These are phyloP conservation scores for Nyctanthes arbortristis DNA, from an alignment of 257 asterid genomes.

Conservation along the genomic window DNA sequence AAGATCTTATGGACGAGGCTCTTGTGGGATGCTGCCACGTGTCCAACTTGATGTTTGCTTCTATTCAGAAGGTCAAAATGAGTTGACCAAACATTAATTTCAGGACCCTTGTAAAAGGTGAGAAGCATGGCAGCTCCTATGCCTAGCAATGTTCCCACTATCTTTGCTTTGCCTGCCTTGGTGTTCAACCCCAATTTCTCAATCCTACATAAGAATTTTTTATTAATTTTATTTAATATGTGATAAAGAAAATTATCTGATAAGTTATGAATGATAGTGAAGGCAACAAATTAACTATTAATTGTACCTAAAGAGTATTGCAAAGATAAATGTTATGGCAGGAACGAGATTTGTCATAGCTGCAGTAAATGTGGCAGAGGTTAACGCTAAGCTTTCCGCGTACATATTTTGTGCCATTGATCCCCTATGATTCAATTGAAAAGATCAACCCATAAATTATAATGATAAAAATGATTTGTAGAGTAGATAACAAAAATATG, in stretches of 20 bases:
- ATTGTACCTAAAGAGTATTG: conserved; percentile 52
- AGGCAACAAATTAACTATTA: no score
- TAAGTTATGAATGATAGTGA: no score
- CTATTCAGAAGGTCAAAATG: conserved; percentile 22
- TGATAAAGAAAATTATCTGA: no score
- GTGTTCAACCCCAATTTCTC: conserved; percentile 51
- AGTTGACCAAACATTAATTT: conserved; percentile 45
- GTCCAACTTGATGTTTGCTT: conserved; percentile 22
- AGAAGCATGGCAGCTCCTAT: conserved; percentile 78
- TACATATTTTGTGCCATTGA: conserved; percentile 58
- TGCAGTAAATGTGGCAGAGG: conserved; percentile 59
- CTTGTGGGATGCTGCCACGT: conserved; percentile 33
- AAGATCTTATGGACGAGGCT: conserved; percentile 21
- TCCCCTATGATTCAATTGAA: conserved; percentile 38
- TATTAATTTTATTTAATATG: no score
- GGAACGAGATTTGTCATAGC: conserved; percentile 63
- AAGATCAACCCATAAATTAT: background rate
- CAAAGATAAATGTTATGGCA: conserved; percentile 54
- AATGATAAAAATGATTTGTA: background rate
- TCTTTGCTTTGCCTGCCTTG: conserved; percentile 60
- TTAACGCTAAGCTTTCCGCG: conserved; percentile 48
- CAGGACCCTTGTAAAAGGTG: conserved; percentile 58
- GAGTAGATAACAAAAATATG: no score
- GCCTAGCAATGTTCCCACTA: conserved; percentile 55
- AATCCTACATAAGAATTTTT: conserved; percentile 59